Conservation (phyloP, 2,329 filamentous ascomycete genomes). For the Botrytis sinoallii region DNA sequence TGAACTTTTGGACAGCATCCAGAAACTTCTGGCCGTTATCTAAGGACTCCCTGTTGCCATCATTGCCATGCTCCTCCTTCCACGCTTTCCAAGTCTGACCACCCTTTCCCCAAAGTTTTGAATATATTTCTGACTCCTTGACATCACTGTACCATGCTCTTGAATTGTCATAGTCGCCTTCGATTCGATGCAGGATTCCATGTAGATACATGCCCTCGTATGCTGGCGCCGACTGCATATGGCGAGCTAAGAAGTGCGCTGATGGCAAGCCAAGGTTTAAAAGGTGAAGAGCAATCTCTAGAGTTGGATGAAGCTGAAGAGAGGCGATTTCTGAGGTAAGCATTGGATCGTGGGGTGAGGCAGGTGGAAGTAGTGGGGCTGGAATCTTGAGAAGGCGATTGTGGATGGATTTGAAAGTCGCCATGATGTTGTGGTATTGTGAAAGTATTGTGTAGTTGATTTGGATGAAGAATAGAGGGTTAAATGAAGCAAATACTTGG, state of each 20-base stretch:
- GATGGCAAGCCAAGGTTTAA: constrained; percentile 49
- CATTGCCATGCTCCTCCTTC: constrained; percentile 2
- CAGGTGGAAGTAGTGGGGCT: constrained; percentile 34
- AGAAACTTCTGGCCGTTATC: constrained; percentile 41
- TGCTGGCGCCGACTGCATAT: constrained; percentile 49
- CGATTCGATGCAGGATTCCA: constrained; percentile 48
- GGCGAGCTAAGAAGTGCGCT: constrained; percentile 51
- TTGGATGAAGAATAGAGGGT: neutral
- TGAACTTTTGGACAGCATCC: constrained; percentile 38
- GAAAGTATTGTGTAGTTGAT: neutral
- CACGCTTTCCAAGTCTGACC: constrained; percentile 18
- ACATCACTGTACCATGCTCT: constrained; percentile 49
- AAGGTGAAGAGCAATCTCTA: constrained; percentile 51
- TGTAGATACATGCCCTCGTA: constrained; percentile 52
- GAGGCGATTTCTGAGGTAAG: constrained; percentile 34
- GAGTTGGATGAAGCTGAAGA: constrained; percentile 44
- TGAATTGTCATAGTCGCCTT: constrained; percentile 50
- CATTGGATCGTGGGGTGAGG: constrained; percentile 21
- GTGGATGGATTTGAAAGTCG: constrained; percentile 8
- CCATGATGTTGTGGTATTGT: neutral
- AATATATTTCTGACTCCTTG: constrained; percentile 38
- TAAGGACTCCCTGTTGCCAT: constrained; percentile 25
- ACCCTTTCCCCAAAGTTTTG: constrained; percentile 36
- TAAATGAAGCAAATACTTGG: neutral
- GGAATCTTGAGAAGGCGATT: constrained; percentile 10